Base-by-base conservation (phyloP, 495 filamentous ascomycete species). In the Podospora sp. region DNA sequence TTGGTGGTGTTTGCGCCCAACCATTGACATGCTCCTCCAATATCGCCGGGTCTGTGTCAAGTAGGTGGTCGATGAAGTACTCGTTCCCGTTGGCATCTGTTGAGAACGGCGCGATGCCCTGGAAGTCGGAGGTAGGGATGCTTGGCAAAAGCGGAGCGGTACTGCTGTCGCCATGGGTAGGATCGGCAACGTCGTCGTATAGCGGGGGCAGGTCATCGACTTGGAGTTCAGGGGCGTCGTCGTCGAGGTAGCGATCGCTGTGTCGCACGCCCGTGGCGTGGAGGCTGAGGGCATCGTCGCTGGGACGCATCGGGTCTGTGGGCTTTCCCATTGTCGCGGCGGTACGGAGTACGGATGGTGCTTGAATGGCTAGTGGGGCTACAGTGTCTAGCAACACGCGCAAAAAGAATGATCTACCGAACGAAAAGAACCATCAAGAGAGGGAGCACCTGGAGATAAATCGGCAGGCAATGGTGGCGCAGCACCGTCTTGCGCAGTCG, bases 11-110 rank as follows among this genome's bases (percentile, higher is more conserved):
- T 16, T 57, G 62, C 1, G 82, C 76, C 29, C 82, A 82, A 1
- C 69, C 51, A 6, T 69, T 69, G 60, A 88, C 77, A 66, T 83
- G 78, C 0, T 66, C 56, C 50, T 83, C 78, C 35, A 88, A 81
- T 6, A 68, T 56, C 1, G 66, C 58, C 0, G 83, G 81, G 49
- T 84, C 73, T 6, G 25, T 62, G 59, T 84, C 82, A 22, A 84
- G 74, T 27, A 73, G 73, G 6, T 57, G 51, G 46, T 81, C 68
- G 25, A 84, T 63, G 68, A 77, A 81, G 58, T 63, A 73, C 33
- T 79, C 75, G n/a, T 62, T 66, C 12, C 77, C 78, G 3, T 68
- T 69, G n/a, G 14, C 8, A 36, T 80, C 77, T 8, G 52, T 63
- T 6, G 49, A 25, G 11, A 55, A 57, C 1, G 53, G 49, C 18